Base-by-base conservation (phyloP, 2,329 filamentous ascomycete species). In the Fusarium veterinarium region DNA sequence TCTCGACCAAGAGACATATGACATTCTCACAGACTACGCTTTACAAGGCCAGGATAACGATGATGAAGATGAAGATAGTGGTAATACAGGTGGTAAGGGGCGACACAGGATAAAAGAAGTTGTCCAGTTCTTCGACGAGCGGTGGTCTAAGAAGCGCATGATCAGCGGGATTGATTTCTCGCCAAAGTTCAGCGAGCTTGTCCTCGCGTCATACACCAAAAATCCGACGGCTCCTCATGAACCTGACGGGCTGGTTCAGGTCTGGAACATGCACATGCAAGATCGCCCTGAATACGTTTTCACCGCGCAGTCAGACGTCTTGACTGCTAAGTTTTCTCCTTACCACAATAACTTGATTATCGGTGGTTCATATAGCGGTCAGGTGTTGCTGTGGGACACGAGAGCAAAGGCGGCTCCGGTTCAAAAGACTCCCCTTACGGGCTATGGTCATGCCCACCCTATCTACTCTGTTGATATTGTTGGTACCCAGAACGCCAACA, bases 111-210 rank as follows among this genome's bases (percentile, higher is more conserved):
- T 97, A 76, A 95, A 93, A 80, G 95, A 99, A 82, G 87, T 97
- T 53, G 91, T 93, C 40, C 95, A 98, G 78, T 98, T 98, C 82
- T 97, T 93, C 83, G 95, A 98, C 79, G 93, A 97, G 69, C 90
- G 95, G 80, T 98, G 95, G 93, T 97, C 94, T 79, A 97, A 97
- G 86, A 97, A 98, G 85, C 92, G 95, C 73, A 98, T 98, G 93
- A 92, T 99, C 79, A 98, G 94, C 80, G 93, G 95, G 77, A 91
- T 99, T 76, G 93, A 95, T 83, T 99, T 98, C 83, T 98, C 95
- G 48, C 93, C 94, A 60, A 97, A 97, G 86, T 97, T 96, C 78
- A 94, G 93, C 31, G 96, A 99, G 83, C 89, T 99, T 40, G 87
- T 99, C 51, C 90, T 98, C 52, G 95, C 96, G 35, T 94, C 96